Evolutionary conservation across 768 basidiomycete genomes (phyloP), one percentile per base, ranked within the genome.

Genomic region (Collybia mongolica): DNA sequence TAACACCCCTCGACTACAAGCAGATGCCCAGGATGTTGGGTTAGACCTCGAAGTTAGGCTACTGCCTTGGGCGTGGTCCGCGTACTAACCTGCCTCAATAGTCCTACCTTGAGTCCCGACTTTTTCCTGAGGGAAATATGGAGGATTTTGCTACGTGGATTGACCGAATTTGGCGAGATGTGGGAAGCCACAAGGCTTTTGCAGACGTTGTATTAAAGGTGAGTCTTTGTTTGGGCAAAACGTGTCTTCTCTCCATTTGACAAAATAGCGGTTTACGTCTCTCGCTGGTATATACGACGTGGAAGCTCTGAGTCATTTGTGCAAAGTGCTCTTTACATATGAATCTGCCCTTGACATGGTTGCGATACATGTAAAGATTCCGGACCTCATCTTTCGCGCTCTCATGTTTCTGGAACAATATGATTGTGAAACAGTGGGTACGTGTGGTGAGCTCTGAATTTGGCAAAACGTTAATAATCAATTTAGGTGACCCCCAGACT

Each of bases 371-470:
- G 65, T 79, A 17, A 80, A 75, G 49, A 67, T 90, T n/a, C 73
- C 75, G 9, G 81, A 84, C 47, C 61, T 93, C n/a, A 68, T 90
- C 24, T 82, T 79, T 22, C 75, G 81, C 54, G 80, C 82, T 0
- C 65, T 91, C 39, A 67, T 69, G 14, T 77, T 90, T 51, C 67
- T 90, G 38, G 81, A 88, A 49, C 77, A 82, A 37, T 90, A 87
- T 56, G 88, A 90, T 58, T 90, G 86, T 54, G 89, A 90, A 60
- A 85, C 82, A 18, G 84, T 92, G 26, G 90, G 90, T 87, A 62
- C 20, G 84, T 71, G 11, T 9, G 41, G 18, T 22, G 44, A 15
- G 29, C 37, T 39, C 23, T 19, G 9, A 32, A 12, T 6, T 14
- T 32, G 32, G 14, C 14, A 14, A 14, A 9, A 32, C 26, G 26